Conservation (phyloP, 164 flowering plant species). For the Vitis vinifera region DNA sequence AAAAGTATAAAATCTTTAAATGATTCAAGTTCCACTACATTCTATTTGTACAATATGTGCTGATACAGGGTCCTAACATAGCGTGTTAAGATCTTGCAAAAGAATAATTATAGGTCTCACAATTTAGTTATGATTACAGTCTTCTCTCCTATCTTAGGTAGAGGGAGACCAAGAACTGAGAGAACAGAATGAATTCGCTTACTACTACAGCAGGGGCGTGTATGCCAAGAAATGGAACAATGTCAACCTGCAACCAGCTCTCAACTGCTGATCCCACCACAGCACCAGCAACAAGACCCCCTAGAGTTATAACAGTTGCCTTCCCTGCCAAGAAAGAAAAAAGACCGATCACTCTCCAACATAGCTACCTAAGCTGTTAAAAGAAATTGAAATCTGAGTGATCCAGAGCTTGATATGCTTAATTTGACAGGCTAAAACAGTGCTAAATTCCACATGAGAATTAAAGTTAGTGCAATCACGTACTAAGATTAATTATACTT, state of each 20-base stretch:
- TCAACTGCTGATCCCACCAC: constrained; percentile 90
- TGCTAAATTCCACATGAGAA: no score
- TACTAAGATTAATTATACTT: no score
- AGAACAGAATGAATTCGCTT: constrained; percentile 78
- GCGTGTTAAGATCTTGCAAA: constrained; percentile 32
- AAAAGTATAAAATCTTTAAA: neutral
- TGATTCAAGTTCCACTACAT: constrained; percentile 12
- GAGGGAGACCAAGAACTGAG: constrained; percentile 81
- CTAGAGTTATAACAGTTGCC: constrained; percentile 71
- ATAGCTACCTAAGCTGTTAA: neutral
- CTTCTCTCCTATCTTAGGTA: constrained; percentile 56
- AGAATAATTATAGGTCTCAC: constrained; percentile 28
- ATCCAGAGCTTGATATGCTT: no score
- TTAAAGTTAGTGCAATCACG: no score
- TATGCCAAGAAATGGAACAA: constrained; percentile 84
- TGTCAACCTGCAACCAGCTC: constrained; percentile 92
- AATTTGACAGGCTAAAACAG: no score
- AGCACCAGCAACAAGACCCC: constrained; percentile 92
- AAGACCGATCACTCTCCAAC: constrained; percentile 1
- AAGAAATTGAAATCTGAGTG: neutral
- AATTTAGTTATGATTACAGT: constrained; percentile 14
- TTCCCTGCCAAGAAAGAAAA: constrained; percentile 59
- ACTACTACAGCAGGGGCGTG: constrained; percentile 83
- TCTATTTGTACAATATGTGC: constrained; percentile 37
- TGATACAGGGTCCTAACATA: constrained; percentile 28